Conservation (phyloP, 129 eudicot species). For the Artemisia tridentata region DNA sequence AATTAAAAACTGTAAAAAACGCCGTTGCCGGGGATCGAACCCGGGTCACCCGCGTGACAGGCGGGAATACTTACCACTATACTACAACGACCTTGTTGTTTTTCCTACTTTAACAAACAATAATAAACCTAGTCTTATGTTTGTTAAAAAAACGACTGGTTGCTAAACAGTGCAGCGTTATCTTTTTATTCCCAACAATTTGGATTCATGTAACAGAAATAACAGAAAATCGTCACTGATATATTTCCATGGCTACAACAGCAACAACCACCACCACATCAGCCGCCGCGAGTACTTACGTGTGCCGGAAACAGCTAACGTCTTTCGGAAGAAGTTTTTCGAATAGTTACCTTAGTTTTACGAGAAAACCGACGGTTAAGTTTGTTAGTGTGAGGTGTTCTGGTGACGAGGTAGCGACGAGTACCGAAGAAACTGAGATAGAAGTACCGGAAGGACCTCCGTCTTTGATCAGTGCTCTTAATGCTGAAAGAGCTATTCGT, state of each 20-base stretch:
- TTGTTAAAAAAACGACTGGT: slow-evolving; percentile 13
- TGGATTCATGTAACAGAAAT: slow-evolving; percentile 10
- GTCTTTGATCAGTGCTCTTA: slow-evolving; percentile 67
- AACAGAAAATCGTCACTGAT: background rate
- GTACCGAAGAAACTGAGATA: slow-evolving; percentile 31
- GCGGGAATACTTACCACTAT: slow-evolving; percentile 93
- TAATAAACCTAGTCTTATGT: too few species aligned
- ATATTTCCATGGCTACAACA: slow-evolving; percentile 32
- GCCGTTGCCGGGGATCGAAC: slow-evolving; percentile 92
- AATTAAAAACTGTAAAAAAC: too few species aligned
- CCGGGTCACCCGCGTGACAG: slow-evolving; percentile 97
- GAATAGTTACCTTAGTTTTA: slow-evolving; percentile 12
- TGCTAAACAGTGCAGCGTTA: slow-evolving; percentile 13
- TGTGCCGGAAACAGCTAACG: slow-evolving; percentile 16
- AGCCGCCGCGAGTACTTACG: slow-evolving; percentile 22
- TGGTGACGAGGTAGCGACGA: slow-evolving; percentile 26
- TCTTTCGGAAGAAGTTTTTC: slow-evolving; percentile 2
- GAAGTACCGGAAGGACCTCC: slow-evolving; percentile 60
- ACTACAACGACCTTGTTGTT: slow-evolving; percentile 61
- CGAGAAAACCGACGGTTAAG: background rate
- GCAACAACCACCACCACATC: slow-evolving; percentile 28
- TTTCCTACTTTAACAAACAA: too few species aligned
- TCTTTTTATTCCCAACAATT: slow-evolving; percentile 18
- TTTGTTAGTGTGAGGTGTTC: slow-evolving; percentile 26
- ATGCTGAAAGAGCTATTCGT: slow-evolving; percentile 79